Evolutionary conservation across 2,329 filamentous ascomycete species (phyloP), one percentile per base, ranked within the genome.

Genomic region (Endoconidiophora laricicola): DNA sequence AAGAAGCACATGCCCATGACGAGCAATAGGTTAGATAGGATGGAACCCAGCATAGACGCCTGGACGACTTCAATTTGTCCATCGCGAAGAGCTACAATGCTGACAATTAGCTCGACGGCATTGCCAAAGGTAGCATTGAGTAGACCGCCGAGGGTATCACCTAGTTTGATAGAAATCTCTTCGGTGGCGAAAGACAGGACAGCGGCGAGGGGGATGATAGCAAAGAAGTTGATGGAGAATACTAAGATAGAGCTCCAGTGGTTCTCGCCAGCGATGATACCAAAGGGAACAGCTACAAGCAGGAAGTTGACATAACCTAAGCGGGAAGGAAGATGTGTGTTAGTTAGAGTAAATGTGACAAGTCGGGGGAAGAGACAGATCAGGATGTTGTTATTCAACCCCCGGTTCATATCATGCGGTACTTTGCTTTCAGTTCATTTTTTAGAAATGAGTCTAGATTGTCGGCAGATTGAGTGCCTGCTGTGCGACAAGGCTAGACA

Each of bases 61-160:
- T 96, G 91, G n/a, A 96, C 90, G 56, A 96, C 88, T 59, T 90
- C 81, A 61, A 95, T 93, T 66, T 96, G 83, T 55, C 79, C 78
- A 58, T 91, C 79, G 56, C 72, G 78, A 43, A 98, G 74, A 16
- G 91, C 91, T 56, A 96, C 83, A 58, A 96, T 90, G 63, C 86
- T 94, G 61, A 94, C 83, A 66, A 86, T 86, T 56, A 88, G 65
- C 62, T 88, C 83, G 47, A 88, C 83, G 12, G 81, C 82, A 64
- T 86, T 87, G 58, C 82, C 82, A 63, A 86, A 86, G 0, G 82
- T 86, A 24, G 82, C 81, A 61, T 86, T 86, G 54, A 84, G 69
- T 54, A 85, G 63, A 16, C 83, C 83, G 52, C 83, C 83, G 24
- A 87, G 63, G 1, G 82, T 82, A 58, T 86, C 79, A 44, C 83